Percentiles rank a stretch among this genome's conserved stretches.
Evolutionary conservation across 768 basidiomycete species (phyloP).

Genomic region (Boletus vinaceobasis): DNA sequence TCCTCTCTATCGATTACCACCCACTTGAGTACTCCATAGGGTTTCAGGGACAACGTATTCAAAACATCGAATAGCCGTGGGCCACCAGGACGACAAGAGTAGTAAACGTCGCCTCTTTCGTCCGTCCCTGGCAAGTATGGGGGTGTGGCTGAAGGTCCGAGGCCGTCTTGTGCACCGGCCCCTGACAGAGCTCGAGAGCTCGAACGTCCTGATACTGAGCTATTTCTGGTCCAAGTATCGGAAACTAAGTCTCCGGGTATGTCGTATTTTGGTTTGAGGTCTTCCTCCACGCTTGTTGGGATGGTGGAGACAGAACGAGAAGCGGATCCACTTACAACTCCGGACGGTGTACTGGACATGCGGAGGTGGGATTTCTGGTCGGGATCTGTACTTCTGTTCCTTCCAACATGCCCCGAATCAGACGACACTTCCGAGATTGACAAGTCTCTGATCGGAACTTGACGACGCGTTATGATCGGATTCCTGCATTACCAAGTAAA

Average conservation of each 20-base stretch:
- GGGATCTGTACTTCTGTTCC: neutral
- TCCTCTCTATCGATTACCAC: constrained; percentile 69
- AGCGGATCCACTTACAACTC: constrained; percentile 3
- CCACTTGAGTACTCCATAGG: constrained; percentile 68
- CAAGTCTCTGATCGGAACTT: neutral
- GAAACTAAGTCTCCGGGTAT: neutral
- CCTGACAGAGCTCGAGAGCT: constrained; percentile 16
- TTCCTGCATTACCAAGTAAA: neutral
- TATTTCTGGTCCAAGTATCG: constrained; percentile 1
- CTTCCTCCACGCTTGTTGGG: constrained; percentile 16
- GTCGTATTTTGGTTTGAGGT: constrained; percentile 21
- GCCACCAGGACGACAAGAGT: constrained; percentile 68
- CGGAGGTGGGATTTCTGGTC: constrained; percentile 5
- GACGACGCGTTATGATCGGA: constrained; percentile 2
- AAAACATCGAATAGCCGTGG: constrained; percentile 64
- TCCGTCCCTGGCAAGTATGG: constrained; percentile 52
- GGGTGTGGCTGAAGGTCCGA: constrained; percentile 48
- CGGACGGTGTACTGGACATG: constrained; percentile 14
- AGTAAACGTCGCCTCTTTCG: constrained; percentile 44
- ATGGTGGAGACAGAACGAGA: constrained; percentile 1
- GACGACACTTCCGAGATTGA: constrained; percentile 7
- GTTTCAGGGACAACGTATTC: constrained; percentile 53
- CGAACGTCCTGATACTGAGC: constrained; percentile 6
- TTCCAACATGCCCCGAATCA: neutral
- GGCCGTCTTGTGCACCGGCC: constrained; percentile 37